Evolutionary conservation across 75 land plant genomes (phyloP), one percentile per base, ranked within the genome.

Genomic region (Picea glauca): DNA sequence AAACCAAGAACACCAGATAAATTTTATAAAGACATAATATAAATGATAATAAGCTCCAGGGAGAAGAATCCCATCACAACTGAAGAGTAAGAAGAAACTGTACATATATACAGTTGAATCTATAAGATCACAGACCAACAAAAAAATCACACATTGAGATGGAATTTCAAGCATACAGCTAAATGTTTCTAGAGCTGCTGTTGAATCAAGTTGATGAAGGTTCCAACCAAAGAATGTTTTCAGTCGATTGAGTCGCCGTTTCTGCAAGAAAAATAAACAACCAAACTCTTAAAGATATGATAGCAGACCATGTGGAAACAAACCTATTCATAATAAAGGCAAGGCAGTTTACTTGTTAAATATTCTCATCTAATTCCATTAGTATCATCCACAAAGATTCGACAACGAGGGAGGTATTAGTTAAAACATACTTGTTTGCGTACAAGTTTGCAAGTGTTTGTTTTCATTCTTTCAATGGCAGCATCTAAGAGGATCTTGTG

Each of bases 371-470:
- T 78, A 38, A 78, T 58, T 5, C 12, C 26, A 43, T 43, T 9
- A 13, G 13, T n/a, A 67, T 70, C 43, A 8, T 70, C n/a, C 13
- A 43, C 26, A 50, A 50, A 50, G 12, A 4, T 8, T 50, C 11
- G 11, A 50, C 11, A 50, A 50, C 9, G 56, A 50, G 9, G 1
- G 2, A 50, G 56, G 9, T 50, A 50, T 50, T 50, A 50, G 12
- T 50, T 50, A 50, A 62, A 76, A 67, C 59, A 64, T 87, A 92
- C 94, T 76, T 92, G 94, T 56, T 84, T 85, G 32, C 92, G 92
- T 72, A 92, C 89, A 83, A 92, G 94, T 79, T 82, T 90, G 57
- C 91, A 61, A 40, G 94, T 92, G 62, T 90, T 87, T 64, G 77
- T 33, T 76, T 92, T 92, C 68, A 92, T 68, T 74, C 81, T 88